phyloP scores from a whole-genome alignment of 1,284 basidiomycete genomes.

The Cystobasidium sp. region DNA sequence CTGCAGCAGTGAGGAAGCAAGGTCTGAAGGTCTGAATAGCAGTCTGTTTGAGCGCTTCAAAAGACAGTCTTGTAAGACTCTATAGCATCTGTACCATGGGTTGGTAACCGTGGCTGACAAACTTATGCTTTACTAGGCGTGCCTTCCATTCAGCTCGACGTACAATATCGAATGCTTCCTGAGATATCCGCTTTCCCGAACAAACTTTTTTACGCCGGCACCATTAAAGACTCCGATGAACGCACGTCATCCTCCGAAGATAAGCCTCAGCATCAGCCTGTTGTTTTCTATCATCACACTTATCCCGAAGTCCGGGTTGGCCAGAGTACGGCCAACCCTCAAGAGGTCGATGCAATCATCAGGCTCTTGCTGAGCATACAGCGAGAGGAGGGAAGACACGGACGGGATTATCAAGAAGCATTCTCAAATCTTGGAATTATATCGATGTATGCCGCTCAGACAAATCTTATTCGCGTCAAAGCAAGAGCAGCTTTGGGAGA shows the following conservation, averaged over 20 bases:
- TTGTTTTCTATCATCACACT: constrained; percentile 75
- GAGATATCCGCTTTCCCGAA: constrained; percentile 83
- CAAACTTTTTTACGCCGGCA: constrained; percentile 75
- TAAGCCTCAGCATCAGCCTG: constrained; percentile 61
- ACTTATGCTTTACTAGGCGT: constrained; percentile 58
- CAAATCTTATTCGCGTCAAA: constrained; percentile 63
- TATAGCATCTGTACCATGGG: constrained; percentile 23
- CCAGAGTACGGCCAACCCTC: constrained; percentile 72
- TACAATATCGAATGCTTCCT: constrained; percentile 95
- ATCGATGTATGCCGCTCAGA: constrained; percentile 82
- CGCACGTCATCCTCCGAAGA: constrained; percentile 57
- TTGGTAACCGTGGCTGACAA: neutral
- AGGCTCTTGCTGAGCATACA: constrained; percentile 1
- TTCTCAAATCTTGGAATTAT: constrained; percentile 82
- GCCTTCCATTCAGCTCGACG: constrained; percentile 84
- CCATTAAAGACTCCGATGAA: constrained; percentile 67
- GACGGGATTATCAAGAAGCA: constrained; percentile 73
- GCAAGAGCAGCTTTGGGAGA: constrained; percentile 1
- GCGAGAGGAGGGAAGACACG: constrained; percentile 49
- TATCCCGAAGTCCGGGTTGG: constrained; percentile 69
- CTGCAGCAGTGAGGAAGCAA: constrained; percentile 69
- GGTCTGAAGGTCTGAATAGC: constrained; percentile 72
- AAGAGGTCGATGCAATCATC: constrained; percentile 74
- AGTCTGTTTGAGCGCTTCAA: constrained; percentile 89
- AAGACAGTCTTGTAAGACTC: constrained; percentile 69